Evolutionary conservation across 2,329 filamentous ascomycete genomes (phyloP).

Genomic region (Dothideomycetidae sp.): DNA sequence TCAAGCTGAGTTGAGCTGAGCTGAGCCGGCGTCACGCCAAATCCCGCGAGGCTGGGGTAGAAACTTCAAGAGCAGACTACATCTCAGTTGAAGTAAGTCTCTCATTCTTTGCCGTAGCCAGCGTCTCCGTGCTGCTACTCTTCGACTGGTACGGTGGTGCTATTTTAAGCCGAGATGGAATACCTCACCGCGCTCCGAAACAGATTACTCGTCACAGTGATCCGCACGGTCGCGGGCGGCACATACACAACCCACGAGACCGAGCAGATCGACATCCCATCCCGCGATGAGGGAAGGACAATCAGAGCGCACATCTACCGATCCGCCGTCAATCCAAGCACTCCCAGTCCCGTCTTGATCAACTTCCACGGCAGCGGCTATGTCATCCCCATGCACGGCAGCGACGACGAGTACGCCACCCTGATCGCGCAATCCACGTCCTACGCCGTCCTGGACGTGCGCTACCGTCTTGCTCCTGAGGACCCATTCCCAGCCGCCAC

Average conservation of each 20-base stretch:
- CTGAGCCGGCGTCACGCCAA: too few relatives aligned
- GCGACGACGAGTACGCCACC: constrained; percentile 27
- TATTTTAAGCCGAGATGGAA: too few relatives aligned
- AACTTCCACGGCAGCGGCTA: constrained; percentile 25
- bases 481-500: constrained; percentile 30
- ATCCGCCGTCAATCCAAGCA: constrained; percentile 2
- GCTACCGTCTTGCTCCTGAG: constrained; percentile 32
- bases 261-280: constrained; percentile 13
- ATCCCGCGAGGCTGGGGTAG: too few relatives aligned
- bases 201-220: neutral
- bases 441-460: constrained; percentile 27
- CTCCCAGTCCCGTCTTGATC: constrained; percentile 18
- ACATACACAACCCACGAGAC: neutral
- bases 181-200: too few relatives aligned
- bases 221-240: neutral
- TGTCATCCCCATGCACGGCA: constrained; percentile 24
- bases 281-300: constrained; percentile 12
- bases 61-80: too few relatives aligned
- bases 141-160: too few relatives aligned
- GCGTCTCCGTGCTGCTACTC: too few relatives aligned
- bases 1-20: too few relatives aligned
- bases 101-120: too few relatives aligned
- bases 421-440: constrained; percentile 22
- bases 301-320: constrained; percentile 19
- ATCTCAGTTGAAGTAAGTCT: too few relatives aligned